These are phyloP conservation scores for Yamadazyma scolyti DNA, from an alignment of 805 yeast genomes.

Conservation along the genomic window DNA sequence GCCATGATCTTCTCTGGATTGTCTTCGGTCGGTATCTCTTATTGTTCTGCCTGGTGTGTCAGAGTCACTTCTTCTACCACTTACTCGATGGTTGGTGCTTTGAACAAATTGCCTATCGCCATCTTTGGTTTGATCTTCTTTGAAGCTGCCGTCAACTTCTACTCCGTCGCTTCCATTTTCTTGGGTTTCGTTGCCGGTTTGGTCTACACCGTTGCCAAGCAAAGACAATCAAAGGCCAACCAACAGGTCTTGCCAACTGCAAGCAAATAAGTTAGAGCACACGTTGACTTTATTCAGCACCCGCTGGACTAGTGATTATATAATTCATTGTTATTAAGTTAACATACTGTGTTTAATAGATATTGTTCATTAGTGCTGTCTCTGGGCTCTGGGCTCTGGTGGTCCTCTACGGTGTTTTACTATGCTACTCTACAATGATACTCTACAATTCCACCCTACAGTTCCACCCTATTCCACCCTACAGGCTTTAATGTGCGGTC, in stretches of 20 bases:
- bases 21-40: slow-evolving; percentile 94
- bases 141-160: slow-evolving; percentile 91
- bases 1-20: slow-evolving; percentile 92
- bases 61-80: slow-evolving; percentile 98
- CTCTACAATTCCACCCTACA: no score
- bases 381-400: no score
- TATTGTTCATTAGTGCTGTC: no score
- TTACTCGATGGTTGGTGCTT: slow-evolving; percentile 98
- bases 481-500: no score
- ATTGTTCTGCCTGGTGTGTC: slow-evolving; percentile 99
- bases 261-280: no score
- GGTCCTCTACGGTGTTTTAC: no score
- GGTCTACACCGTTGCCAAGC: slow-evolving; percentile 93
- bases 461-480: no score
- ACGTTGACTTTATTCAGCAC: no score
- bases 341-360: no score
- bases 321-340: no score
- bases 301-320: no score
- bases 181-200: slow-evolving; percentile 95
- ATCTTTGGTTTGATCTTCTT: slow-evolving; percentile 91
- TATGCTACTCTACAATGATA: no score
- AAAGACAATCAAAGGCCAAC: slow-evolving; percentile 65
- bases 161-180: slow-evolving; percentile 84
- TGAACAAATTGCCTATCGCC: slow-evolving; percentile 97
- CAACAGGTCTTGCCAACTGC: slow-evolving; percentile 29